These are phyloP conservation scores for Cyclotella choctawhatcheeana DNA, from an alignment of 108 stramenopile species.

Conservation along the genomic window DNA sequence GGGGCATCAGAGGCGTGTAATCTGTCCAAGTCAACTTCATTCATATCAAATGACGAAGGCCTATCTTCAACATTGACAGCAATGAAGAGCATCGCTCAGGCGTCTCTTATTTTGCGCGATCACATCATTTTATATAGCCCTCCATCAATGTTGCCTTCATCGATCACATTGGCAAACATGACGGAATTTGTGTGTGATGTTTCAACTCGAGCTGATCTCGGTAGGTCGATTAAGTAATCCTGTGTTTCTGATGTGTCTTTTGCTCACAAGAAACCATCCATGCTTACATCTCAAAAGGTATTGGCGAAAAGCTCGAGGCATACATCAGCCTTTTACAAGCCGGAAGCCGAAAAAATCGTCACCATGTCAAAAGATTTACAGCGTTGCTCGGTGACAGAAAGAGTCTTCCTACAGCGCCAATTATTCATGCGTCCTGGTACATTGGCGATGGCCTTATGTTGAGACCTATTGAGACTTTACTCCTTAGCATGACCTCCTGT, in stretches of 20 bases:
- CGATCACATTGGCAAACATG: slow-evolving; percentile 52
- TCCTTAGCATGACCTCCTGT: slow-evolving; percentile 54
- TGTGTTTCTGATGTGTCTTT: too few species aligned
- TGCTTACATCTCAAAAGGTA: too few species aligned
- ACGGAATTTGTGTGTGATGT: slow-evolving; percentile 65
- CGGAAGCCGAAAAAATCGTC: slow-evolving; percentile 18
- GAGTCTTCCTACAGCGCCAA: slow-evolving; percentile 28
- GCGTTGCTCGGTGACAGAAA: slow-evolving; percentile 10
- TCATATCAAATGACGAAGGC: slow-evolving; percentile 17
- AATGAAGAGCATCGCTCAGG: slow-evolving; percentile 56
- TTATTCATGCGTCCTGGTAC: slow-evolving; percentile 79
- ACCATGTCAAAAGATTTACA: neutral
- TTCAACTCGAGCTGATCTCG: slow-evolving; percentile 65
- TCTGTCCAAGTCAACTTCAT: slow-evolving; percentile 24
- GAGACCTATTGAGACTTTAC: slow-evolving; percentile 63
- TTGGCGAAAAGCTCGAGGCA: slow-evolving; percentile 70
- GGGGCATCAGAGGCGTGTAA: slow-evolving; percentile 37
- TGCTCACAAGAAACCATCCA: too few species aligned
- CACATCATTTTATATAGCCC: slow-evolving; percentile 55
- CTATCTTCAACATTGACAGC: slow-evolving; percentile 24
- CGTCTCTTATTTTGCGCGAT: slow-evolving; percentile 65
- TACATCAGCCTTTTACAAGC: slow-evolving; percentile 44
- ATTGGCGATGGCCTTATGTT: slow-evolving; percentile 87
- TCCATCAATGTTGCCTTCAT: slow-evolving; percentile 29
- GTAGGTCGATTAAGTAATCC: too few species aligned